These are phyloP conservation scores for Uncinocarpus reesii DNA, from an alignment of 2,329 filamentous ascomycete species.

Conservation along the genomic window DNA sequence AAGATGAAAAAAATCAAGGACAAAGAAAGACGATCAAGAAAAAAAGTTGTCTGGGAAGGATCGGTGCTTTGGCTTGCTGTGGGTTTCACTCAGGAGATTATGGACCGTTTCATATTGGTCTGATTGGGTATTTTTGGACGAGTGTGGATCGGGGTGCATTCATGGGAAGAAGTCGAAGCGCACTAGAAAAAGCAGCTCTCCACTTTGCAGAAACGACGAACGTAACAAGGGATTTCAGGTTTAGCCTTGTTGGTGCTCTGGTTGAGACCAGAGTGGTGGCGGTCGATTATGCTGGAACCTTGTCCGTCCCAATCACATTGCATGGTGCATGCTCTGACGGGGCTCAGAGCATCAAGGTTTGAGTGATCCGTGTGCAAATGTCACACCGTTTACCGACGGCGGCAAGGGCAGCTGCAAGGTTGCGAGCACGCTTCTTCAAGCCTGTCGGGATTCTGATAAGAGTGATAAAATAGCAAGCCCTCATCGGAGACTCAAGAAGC, in stretches of 20 bases:
- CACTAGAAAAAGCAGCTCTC: slow-evolving; percentile 13
- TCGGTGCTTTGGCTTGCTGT: slow-evolving; percentile 13
- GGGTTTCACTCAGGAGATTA: slow-evolving; percentile 15
- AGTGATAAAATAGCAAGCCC: neutral
- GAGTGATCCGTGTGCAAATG: slow-evolving; percentile 4
- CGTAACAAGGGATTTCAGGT: slow-evolving; percentile 7
- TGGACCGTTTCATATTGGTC: slow-evolving; percentile 11
- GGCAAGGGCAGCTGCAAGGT: slow-evolving; percentile 11
- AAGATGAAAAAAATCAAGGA: slow-evolving; percentile 12
- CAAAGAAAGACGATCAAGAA: slow-evolving; percentile 11
- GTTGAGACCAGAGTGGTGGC: slow-evolving; percentile 9
- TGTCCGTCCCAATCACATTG: slow-evolving; percentile 12
- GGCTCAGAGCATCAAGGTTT: slow-evolving; percentile 2
- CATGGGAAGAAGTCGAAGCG: slow-evolving; percentile 9
- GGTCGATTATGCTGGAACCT: slow-evolving; percentile 5
- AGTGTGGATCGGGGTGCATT: slow-evolving; percentile 13
- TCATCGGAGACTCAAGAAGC: neutral
- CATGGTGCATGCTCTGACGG: slow-evolving; percentile 9
- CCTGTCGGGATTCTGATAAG: too few species aligned
- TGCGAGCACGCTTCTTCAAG: neutral
- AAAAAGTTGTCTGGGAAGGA: slow-evolving; percentile 11
- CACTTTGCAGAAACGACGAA: slow-evolving; percentile 9
- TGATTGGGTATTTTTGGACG: slow-evolving; percentile 10
- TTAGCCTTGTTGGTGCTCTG: slow-evolving; percentile 1
- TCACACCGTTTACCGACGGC: slow-evolving; percentile 10